These are phyloP conservation scores for Malus hybrid DNA, from an alignment of 331 rosid genomes.

Conservation along the genomic window DNA sequence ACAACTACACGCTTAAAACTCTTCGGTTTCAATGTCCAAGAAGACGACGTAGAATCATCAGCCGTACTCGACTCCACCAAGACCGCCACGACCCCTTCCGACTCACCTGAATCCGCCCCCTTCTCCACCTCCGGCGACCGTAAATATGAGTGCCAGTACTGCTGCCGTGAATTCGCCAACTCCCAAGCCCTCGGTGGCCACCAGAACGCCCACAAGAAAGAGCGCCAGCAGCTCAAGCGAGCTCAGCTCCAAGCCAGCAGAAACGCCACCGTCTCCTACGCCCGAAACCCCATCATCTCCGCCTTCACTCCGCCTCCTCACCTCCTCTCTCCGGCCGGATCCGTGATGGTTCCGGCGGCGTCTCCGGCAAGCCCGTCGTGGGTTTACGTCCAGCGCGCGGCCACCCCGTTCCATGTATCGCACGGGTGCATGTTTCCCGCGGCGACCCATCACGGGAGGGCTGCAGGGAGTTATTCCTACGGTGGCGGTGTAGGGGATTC, in stretches of 20 bases:
- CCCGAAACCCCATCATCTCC: slow-evolving; percentile 79
- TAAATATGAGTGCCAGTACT: slow-evolving; percentile 93
- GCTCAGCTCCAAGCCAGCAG: slow-evolving; percentile 80
- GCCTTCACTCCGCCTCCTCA: slow-evolving; percentile 84
- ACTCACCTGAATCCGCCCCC: slow-evolving; percentile 55
- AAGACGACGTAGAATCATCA: slow-evolving; percentile 35
- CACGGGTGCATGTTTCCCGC: slow-evolving; percentile 74
- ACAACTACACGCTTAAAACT: slow-evolving; percentile 54
- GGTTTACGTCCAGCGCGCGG: slow-evolving; percentile 53
- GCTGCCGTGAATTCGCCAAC: slow-evolving; percentile 87
- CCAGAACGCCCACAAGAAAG: slow-evolving; percentile 98
- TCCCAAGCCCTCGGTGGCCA: slow-evolving; percentile 99
- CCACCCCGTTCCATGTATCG: slow-evolving; percentile 68
- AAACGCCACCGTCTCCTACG: slow-evolving; percentile 79
- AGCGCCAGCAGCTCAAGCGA: slow-evolving; percentile 88
- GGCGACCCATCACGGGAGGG: slow-evolving; percentile 30
- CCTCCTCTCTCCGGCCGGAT: slow-evolving; percentile 57
- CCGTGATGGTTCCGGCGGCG: slow-evolving; percentile 35
- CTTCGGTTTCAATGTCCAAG: slow-evolving; percentile 65
- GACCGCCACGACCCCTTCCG: slow-evolving; percentile 41
- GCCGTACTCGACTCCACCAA: slow-evolving; percentile 38
- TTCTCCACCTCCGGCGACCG: slow-evolving; percentile 58
- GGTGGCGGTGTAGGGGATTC: slow-evolving; percentile 47
- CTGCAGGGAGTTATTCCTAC: slow-evolving; percentile 32
- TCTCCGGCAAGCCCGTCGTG: slow-evolving; percentile 35